Evolutionary conservation across 805 yeast species (phyloP).

Genomic region (Grigorovia transvaalensis): DNA sequence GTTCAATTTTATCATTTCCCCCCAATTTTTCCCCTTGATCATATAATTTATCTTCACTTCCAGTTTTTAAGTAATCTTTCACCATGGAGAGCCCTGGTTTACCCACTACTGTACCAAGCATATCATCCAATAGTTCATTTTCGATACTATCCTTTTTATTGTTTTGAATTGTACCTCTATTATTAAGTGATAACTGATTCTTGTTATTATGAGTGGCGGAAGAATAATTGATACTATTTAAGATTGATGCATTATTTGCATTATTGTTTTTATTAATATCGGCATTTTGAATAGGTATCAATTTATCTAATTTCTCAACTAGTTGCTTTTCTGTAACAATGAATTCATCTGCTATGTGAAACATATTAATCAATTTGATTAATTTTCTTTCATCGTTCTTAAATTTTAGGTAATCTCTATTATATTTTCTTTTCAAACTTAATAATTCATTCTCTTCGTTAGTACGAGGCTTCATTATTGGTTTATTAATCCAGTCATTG

Average conservation of each 20-base stretch:
- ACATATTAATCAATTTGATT: conserved; percentile 51
- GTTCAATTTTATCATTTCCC: neutral
- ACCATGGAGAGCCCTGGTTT: conserved; percentile 29
- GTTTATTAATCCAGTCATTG: conserved; percentile 53
- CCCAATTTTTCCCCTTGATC: conserved; percentile 14
- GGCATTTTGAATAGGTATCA: neutral
- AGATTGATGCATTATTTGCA: neutral
- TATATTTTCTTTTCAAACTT: conserved; percentile 51
- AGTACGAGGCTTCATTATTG: conserved; percentile 64
- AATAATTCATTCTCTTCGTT: conserved; percentile 53
- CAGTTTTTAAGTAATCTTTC: conserved; percentile 29
- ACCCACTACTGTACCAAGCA: conserved; percentile 30
- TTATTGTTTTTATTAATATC: neutral
- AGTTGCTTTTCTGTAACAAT: conserved; percentile 66
- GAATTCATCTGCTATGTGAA: conserved; percentile 57
- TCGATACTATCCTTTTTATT: conserved; percentile 10
- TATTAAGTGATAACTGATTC: neutral
- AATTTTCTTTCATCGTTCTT: conserved; percentile 44
- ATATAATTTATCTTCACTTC: conserved; percentile 8
- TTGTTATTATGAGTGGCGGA: neutral
- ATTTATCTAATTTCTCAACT: conserved; percentile 13
- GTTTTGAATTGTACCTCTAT: neutral
- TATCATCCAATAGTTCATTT: conserved; percentile 23
- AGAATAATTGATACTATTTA: neutral
- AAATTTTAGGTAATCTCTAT: conserved; percentile 49